phyloP scores from a whole-genome alignment of 345 rosid species.

The Brassica rapa region DNA sequence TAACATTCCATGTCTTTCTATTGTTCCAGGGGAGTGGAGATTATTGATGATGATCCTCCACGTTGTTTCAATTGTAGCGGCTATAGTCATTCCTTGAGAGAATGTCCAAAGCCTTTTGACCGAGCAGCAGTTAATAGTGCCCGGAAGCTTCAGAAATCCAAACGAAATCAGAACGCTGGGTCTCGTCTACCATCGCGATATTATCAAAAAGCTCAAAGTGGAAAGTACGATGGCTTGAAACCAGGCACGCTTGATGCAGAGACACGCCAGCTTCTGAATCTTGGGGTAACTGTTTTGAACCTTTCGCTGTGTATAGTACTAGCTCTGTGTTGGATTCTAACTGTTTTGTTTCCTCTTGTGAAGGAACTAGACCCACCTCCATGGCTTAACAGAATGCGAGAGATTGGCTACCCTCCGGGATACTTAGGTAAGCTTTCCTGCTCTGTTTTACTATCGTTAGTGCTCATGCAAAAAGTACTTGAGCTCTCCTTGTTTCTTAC shows the following conservation, averaged over 20 bases:
- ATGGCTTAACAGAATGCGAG: conserved; percentile 95
- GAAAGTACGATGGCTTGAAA: conserved; percentile 83
- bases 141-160: conserved; percentile 71
- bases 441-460: conserved; percentile 8
- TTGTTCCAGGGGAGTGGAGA: conserved; percentile 67
- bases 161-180: conserved; percentile 61
- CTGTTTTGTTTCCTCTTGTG: background rate
- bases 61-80: conserved; percentile 97
- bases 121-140: conserved; percentile 80
- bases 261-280: conserved; percentile 75
- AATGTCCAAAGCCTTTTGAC: conserved; percentile 88
- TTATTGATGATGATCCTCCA: conserved; percentile 66
- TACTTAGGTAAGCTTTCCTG: conserved; percentile 65
- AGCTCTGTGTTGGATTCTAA: background rate
- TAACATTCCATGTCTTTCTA: conserved; percentile 22
- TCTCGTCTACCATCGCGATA: conserved; percentile 68
- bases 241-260: conserved; percentile 86
- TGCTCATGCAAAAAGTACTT: conserved; percentile 3
- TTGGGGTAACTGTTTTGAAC: conserved; percentile 61
- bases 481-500: conserved; percentile 7
- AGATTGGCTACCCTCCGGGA: conserved; percentile 98
- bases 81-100: conserved; percentile 82
- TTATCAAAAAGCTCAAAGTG: conserved; percentile 68
- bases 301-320: background rate
- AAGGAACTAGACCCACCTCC: conserved; percentile 99